Base-by-base conservation (phyloP, 73 alveolate genomes). In the Paramecium tetraurelia region DNA sequence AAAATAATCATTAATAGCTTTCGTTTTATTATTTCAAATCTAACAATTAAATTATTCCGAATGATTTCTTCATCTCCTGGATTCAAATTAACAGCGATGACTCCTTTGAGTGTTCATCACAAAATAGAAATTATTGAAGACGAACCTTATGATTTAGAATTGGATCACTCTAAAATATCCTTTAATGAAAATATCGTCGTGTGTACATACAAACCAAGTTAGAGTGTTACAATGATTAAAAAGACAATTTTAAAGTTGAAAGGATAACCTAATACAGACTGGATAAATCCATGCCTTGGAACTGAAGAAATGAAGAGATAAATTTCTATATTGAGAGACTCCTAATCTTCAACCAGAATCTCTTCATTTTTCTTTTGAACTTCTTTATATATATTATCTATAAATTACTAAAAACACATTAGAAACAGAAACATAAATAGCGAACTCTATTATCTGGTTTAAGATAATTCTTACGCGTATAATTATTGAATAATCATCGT, bases 101-200 rank as follows among this genome's bases (percentile, higher is more conserved):
- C 24, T 11, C 59, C 86, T 21, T 72, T 72, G 33, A 40, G 35
- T 16, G n/a, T 72, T 38, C 86, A 72, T 40, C 86, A 72, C 27
- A 72, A 72, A 72, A 53, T 53, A 18, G 59, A 72, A 20, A 22
- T 72, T 12, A 20, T 36, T 33, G 86, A 72, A 72, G 29, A 33
- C 11, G 86, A 72, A 20, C 86, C 86, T 11, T 38, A 72, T 35
- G 86, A 72, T 58, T 40, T 72, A 36, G 86, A 72, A 10, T 9
- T 72, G 35, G 57, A 72, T 3, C 31, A 31, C 4, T 36, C 86
- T 72, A 33, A 72, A 36, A 72, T 72, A 72, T 33, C 59, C 33
- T 72, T 72, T 38, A 72, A 72, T 40, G 86, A 72, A 72, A 40
- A 72, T 9, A 59, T 72, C 36, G 20, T 72, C 5, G 86, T 72